These are phyloP conservation scores for Elymus sibiricus DNA, from an alignment of 176 grass and related monocot species.

Conservation along the genomic window DNA sequence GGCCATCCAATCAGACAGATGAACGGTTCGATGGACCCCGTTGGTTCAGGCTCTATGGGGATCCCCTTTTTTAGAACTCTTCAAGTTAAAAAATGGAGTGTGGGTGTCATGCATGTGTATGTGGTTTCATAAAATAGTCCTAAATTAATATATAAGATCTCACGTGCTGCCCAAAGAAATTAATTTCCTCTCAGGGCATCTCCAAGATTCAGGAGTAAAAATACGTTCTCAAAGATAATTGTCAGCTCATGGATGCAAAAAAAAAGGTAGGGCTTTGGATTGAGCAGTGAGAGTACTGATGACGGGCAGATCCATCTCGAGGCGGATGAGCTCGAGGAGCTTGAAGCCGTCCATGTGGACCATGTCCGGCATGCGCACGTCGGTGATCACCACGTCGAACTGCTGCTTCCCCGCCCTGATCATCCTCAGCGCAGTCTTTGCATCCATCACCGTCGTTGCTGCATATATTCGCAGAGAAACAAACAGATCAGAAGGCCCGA, in stretches of 20 bases:
- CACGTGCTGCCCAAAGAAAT: neutral
- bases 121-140: neutral
- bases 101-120: neutral
- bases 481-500: neutral
- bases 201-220: no score
- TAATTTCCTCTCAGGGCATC: no score
- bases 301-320: slow-evolving; percentile 66
- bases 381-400: slow-evolving; percentile 56
- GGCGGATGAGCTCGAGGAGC: slow-evolving; percentile 49
- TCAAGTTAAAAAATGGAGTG: neutral
- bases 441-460: slow-evolving; percentile 38
- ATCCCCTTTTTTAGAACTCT: neutral
- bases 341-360: slow-evolving; percentile 77
- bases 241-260: neutral
- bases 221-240: no score
- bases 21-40: neutral
- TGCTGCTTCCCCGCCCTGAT: slow-evolving; percentile 42
- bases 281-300: slow-evolving; percentile 35
- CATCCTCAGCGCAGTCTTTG: slow-evolving; percentile 32
- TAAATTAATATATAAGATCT: neutral
- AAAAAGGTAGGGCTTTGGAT: neutral
- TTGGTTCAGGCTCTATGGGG: neutral
- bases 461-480: neutral
- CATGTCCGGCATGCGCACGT: slow-evolving; percentile 51
- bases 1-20: neutral